Evolutionary conservation across 768 basidiomycete genomes (phyloP), one percentile per base, ranked within the genome.

Genomic region (Rhizopogon rudus): DNA sequence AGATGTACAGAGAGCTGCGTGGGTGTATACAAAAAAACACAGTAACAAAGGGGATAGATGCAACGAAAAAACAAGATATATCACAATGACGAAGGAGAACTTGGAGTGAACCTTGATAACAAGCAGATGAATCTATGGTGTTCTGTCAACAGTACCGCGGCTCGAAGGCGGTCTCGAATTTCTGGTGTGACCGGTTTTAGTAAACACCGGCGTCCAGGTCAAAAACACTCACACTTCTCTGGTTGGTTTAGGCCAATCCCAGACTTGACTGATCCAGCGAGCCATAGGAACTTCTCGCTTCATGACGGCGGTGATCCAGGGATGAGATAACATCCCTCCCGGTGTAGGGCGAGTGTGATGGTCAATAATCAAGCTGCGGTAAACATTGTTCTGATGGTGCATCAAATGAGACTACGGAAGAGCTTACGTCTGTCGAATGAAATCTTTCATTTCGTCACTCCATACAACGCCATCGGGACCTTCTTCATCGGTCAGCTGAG

Each of bases 401-500:
- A 45, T 56, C 33, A 61, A 53, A 44, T 41, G 22, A 42, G 40
- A 39, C 22, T 17, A 7, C 44, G 25, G 20, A 40, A 46, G 53
- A 60, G 46, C 28, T 65, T 67, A 95, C 94, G 91, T 84, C 65
- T 82, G 78, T 65, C 80, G 84, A 72, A 96, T 85, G 72, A 96
- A 97, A 61, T 93, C 88, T 70, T 95, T 96, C 88, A 96, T 93
- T 25, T 84, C 83, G 33, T 83, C 76, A 58, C 83, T 86, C 89
- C 92, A 96, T 57, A 59, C 73, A 60, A 75, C 67, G 14, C 22
- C 22, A 33, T 80, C 73, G 20, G 81, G 69, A 31, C 81, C 80
- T 50, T 72, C 78, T 65, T 89, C 89, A 63, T 93, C 91, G 61
- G 87, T 82, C 42, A 93, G 80, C 64, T 83, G 77, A n/a, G 91